phyloP scores from a whole-genome alignment of 116 monocot genomes.

The Thalassia testudinum region DNA sequence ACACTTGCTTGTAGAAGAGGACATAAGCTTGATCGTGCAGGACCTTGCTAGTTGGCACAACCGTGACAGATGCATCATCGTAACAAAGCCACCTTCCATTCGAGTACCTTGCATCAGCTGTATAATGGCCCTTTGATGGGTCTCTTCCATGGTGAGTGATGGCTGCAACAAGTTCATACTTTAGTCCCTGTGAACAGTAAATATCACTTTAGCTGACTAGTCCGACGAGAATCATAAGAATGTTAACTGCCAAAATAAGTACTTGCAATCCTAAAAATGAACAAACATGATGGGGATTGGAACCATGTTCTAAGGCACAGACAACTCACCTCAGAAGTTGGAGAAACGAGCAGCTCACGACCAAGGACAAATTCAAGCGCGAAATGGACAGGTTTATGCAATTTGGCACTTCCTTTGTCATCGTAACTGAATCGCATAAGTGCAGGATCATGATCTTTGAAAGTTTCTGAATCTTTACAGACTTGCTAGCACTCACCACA shows the following conservation, averaged over 20 bases:
- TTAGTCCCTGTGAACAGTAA: conserved; percentile 27
- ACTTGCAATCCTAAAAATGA: too few relatives aligned
- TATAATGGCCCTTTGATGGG: conserved; percentile 73
- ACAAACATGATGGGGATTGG: too few relatives aligned
- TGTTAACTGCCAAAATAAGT: too few relatives aligned
- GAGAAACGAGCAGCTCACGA: conserved; percentile 63
- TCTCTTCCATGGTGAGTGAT: conserved; percentile 79
- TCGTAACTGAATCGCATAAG: conserved; percentile 96
- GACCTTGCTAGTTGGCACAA: conserved; percentile 25
- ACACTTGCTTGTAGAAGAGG: conserved; percentile 71
- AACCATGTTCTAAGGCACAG: neutral
- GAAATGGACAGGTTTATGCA: conserved; percentile 69
- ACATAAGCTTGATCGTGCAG: conserved; percentile 82
- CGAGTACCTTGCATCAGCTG: conserved; percentile 43
- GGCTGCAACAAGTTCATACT: conserved; percentile 69
- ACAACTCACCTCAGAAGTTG: conserved; percentile 49
- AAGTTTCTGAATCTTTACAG: conserved; percentile 69
- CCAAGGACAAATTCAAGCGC: conserved; percentile 62
- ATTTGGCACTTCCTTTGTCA: conserved; percentile 61
- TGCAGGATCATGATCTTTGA: conserved; percentile 83
- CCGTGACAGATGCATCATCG: conserved; percentile 54
- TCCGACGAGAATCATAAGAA: neutral
- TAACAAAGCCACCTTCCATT: conserved; percentile 62
- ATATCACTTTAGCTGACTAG: neutral
- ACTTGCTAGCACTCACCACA: conserved; percentile 66